Base-by-base conservation (phyloP, 2,329 filamentous ascomycete species). In the Dryadomyces sulphureus region DNA sequence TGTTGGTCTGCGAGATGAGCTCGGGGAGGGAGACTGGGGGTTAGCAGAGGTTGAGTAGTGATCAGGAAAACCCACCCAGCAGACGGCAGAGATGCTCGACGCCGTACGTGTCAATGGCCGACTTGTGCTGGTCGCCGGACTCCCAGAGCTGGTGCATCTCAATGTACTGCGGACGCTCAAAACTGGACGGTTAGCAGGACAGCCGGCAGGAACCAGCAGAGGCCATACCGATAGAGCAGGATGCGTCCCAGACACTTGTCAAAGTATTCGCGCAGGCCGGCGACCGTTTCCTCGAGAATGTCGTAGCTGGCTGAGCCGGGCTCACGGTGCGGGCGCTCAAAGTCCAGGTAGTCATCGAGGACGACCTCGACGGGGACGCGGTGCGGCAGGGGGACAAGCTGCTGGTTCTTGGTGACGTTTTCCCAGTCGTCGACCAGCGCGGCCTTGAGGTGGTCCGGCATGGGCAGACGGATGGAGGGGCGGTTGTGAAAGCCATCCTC, bases 371-470 rank as follows among this genome's bases (percentile, higher is more conserved):
- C 86, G 1, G 90, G 79, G 44, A 81, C 76, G 24, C 73, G 69
- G 41, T 87, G 81, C 0, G 92, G 92, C 16, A 98, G 70, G 2
- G 85, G 81, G 27, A 95, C 86, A 4, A 96, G 78, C 59, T 90
- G 85, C 54, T 87, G 78, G 59, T 93, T 92, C 66, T 95, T 96
- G 47, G 92, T 98, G 50, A 98, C 80, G 56, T 95, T 94, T 63
- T 98, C 92, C 92, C 92, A 98, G 62, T 98, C 92, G 60, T 98
- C 92, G 20, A 98, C 92, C 3, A 98, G 77, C 51, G 94, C 74
- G 16, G 84, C 86, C 67, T 96, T 95, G 53, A 98, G 72, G 53
- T 84, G 78, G 59, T 96, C 92, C 0, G 92, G 88, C 52, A 96
- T 79, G 43, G 81, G 73, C 38, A 98, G 75, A 55, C 87, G 85